Conservation (phyloP, 2,329 filamentous ascomycete species). For the Cytospora leucostoma region DNA sequence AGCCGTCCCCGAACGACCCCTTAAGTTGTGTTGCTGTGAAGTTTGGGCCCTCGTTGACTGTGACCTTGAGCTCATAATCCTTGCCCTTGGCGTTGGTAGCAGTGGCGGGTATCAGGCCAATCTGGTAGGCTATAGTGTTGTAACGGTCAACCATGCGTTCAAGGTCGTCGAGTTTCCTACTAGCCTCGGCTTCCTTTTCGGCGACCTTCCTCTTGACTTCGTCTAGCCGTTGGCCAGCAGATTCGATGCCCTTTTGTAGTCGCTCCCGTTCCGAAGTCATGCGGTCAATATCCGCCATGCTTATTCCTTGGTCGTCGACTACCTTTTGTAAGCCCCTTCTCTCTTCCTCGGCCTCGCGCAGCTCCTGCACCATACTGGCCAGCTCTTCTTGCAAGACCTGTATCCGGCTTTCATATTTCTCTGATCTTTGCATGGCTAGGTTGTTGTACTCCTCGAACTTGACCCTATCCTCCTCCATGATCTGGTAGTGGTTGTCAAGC, state of each 20-base stretch:
- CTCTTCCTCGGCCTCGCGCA: constrained; percentile 81
- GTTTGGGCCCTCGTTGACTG: constrained; percentile 75
- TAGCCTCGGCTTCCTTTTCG: constrained; percentile 87
- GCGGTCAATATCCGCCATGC: constrained; percentile 97
- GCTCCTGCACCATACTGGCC: constrained; percentile 72
- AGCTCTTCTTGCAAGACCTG: constrained; percentile 85
- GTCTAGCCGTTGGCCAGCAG: constrained; percentile 73
- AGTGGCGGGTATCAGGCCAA: constrained; percentile 81
- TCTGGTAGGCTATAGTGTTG: constrained; percentile 93
- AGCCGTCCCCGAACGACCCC: constrained; percentile 40
- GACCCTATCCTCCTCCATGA: constrained; percentile 88
- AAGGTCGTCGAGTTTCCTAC: constrained; percentile 84
- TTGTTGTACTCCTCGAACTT: constrained; percentile 97
- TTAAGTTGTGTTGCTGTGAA: constrained; percentile 67
- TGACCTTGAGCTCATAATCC: constrained; percentile 82
- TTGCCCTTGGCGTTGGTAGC: constrained; percentile 82
- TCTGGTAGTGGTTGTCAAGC: constrained; percentile 85
- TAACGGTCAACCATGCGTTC: constrained; percentile 87
- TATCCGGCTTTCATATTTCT: constrained; percentile 83
- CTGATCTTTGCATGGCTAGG: constrained; percentile 77
- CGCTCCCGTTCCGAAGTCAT: constrained; percentile 96
- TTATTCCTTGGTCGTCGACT: constrained; percentile 91
- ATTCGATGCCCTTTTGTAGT: constrained; percentile 84
- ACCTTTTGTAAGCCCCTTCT: constrained; percentile 76
- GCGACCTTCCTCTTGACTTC: constrained; percentile 81